Evolutionary conservation across 2,329 filamentous ascomycete species (phyloP).

Genomic region (Verticillium nonalfalfae): DNA sequence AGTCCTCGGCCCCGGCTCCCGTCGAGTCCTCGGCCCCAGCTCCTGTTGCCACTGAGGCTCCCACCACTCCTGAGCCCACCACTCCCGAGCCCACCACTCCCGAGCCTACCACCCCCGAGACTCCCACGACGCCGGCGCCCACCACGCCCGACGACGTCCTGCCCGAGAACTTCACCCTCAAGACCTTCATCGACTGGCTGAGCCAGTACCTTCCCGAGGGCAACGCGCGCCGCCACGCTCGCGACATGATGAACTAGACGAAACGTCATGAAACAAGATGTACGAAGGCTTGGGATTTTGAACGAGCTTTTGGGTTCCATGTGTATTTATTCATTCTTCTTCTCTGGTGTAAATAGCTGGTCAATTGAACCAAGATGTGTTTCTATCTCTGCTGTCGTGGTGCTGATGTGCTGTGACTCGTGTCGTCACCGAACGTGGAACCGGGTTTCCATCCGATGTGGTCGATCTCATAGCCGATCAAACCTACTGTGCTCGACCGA

Average conservation of each 20-base stretch:
- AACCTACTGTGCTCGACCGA: too few species aligned
- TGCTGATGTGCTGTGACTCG: not conserved
- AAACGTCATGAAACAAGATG: not conserved
- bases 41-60: not conserved
- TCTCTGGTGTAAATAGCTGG: not conserved
- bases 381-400: not conserved
- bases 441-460: not conserved
- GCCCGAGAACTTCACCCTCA: slow-evolving; percentile 6
- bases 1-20: not conserved
- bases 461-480: not conserved
- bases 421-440: not conserved
- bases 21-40: not conserved
- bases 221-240: not conserved
- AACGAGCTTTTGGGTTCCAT: not conserved
- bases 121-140: not conserved
- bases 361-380: not conserved
- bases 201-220: not conserved
- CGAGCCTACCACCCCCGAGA: not conserved
- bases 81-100: not conserved
- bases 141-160: not conserved
- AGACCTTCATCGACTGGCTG: slow-evolving; percentile 7
- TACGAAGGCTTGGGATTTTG: not conserved
- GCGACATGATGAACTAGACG: not conserved
- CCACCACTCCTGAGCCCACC: not conserved
- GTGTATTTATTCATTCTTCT: not conserved